These are phyloP conservation scores for Epichloe uncinata DNA, from an alignment of 2,329 filamentous ascomycete species.

Conservation along the genomic window DNA sequence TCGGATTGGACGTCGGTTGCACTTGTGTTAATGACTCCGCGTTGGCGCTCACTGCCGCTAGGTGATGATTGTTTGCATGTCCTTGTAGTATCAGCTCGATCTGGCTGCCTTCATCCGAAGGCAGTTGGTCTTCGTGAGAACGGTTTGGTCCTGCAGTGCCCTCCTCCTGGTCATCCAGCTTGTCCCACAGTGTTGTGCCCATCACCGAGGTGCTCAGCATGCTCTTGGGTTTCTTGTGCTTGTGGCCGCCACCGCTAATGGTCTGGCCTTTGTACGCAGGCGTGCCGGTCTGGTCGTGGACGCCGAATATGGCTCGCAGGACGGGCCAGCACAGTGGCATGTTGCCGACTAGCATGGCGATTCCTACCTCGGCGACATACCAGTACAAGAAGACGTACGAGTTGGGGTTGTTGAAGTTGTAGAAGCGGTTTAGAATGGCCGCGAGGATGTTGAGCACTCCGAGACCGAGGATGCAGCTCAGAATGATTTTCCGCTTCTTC, in stretches of 20 bases:
- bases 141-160: not conserved
- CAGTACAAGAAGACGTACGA: slow-evolving; percentile 43
- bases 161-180: slow-evolving; percentile 16
- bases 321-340: slow-evolving; percentile 47
- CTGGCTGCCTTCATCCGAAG: slow-evolving; percentile 14
- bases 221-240: slow-evolving; percentile 5
- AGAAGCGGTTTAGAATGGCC: slow-evolving; percentile 47
- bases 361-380: slow-evolving; percentile 46
- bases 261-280: slow-evolving; percentile 13
- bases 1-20: slow-evolving; percentile 4
- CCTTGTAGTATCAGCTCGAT: slow-evolving; percentile 16
- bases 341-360: slow-evolving; percentile 47
- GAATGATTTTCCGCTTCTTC: slow-evolving; percentile 33
- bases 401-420: slow-evolving; percentile 44
- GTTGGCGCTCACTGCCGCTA: slow-evolving; percentile 8
- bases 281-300: slow-evolving; percentile 10
- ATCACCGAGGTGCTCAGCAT: slow-evolving; percentile 9
- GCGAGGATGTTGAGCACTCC: slow-evolving; percentile 43
- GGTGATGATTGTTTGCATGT: slow-evolving; percentile 5
- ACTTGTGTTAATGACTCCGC: not conserved
- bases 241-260: slow-evolving; percentile 7
- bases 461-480: slow-evolving; percentile 42
- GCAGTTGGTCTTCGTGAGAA: not conserved
- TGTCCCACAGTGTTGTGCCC: slow-evolving; percentile 15
- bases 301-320: slow-evolving; percentile 28